Evolutionary conservation across 2,329 filamentous ascomycete species (phyloP).

Genomic region (Aquanectria penicillioides): DNA sequence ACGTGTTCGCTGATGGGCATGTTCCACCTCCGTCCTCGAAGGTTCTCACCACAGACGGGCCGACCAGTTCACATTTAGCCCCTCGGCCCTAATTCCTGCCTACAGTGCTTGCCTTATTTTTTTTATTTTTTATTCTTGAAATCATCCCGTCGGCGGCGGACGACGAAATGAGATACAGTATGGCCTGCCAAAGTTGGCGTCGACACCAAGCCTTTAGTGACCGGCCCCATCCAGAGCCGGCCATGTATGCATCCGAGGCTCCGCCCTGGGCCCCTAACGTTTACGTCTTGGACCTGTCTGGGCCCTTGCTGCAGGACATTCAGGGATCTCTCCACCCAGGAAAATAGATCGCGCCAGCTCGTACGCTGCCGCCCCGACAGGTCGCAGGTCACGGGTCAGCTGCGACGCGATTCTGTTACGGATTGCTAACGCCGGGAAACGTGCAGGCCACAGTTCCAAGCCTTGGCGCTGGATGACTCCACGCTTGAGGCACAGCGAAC

Average conservation of each 20-base stretch:
- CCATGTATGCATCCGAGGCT: slow-evolving; percentile 13
- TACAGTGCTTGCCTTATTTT: too few relatives aligned
- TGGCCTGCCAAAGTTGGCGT: too few relatives aligned
- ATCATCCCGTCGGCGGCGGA: too few relatives aligned
- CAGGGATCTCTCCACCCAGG: slow-evolving; percentile 39
- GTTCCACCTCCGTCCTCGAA: slow-evolving; percentile 6
- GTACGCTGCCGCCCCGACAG: slow-evolving; percentile 23
- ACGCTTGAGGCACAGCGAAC: slow-evolving; percentile 12
- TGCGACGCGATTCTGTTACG: neutral
- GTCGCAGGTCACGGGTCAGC: slow-evolving; percentile 23
- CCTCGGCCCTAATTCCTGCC: neutral
- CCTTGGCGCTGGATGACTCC: slow-evolving; percentile 13
- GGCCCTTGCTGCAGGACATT: slow-evolving; percentile 35
- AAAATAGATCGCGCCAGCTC: slow-evolving; percentile 40
- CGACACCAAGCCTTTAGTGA: too few relatives aligned
- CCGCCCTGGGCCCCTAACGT: slow-evolving; percentile 18
- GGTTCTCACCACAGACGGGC: slow-evolving; percentile 18
- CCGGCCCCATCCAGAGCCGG: neutral
- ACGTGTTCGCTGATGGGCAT: slow-evolving; percentile 13
- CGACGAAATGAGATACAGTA: too few relatives aligned
- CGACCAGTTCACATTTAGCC: slow-evolving; percentile 4
- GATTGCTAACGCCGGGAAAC: neutral
- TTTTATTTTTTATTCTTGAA: too few relatives aligned
- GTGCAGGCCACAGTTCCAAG: neutral
- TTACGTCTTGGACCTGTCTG: slow-evolving; percentile 14